Percentiles rank a stretch among this genome's conserved stretches.
phyloP scores from a whole-genome alignment of 108 stramenopile species.

The Cyclotella kingstonii region DNA sequence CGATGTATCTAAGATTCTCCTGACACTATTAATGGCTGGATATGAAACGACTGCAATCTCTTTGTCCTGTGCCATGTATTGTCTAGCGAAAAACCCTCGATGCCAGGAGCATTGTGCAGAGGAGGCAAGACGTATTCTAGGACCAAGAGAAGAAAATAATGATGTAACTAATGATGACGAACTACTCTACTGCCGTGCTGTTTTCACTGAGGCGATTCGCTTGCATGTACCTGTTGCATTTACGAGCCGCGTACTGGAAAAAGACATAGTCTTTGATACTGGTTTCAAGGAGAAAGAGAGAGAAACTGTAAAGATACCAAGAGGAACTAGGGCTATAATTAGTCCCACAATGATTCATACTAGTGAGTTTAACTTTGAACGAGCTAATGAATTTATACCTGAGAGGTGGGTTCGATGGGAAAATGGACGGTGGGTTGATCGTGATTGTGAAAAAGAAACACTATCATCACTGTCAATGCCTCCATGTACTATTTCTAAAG shows the following conservation, averaged over 20 bases:
- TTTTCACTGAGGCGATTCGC: conserved; percentile 49
- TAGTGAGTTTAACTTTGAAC: conserved; percentile 40
- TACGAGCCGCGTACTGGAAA: conserved; percentile 33
- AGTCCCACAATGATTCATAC: conserved; percentile 43
- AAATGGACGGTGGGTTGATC: conserved; percentile 22
- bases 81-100: conserved; percentile 37
- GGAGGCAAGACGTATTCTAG: conserved; percentile 23
- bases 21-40: conserved; percentile 50
- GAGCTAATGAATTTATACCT: conserved; percentile 49
- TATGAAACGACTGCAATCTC: conserved; percentile 57
- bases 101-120: conserved; percentile 17
- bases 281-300: conserved; percentile 14
- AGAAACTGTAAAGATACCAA: conserved; percentile 16
- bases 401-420: conserved; percentile 52
- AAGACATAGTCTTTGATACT: conserved; percentile 35
- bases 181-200: conserved; percentile 44
- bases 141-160: neutral
- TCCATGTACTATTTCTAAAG: too few relatives aligned
- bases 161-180: conserved; percentile 16
- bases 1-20: conserved; percentile 12
- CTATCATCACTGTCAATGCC: neutral
- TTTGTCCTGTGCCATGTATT: conserved; percentile 51
- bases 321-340: conserved; percentile 44
- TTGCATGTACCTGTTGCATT: conserved; percentile 37
- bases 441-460: conserved; percentile 14